Percentiles rank a stretch among this genome's conserved stretches.
Evolutionary conservation across 2,329 filamentous ascomycete genomes (phyloP).

Genomic region (Berkeleyomyces basicola): DNA sequence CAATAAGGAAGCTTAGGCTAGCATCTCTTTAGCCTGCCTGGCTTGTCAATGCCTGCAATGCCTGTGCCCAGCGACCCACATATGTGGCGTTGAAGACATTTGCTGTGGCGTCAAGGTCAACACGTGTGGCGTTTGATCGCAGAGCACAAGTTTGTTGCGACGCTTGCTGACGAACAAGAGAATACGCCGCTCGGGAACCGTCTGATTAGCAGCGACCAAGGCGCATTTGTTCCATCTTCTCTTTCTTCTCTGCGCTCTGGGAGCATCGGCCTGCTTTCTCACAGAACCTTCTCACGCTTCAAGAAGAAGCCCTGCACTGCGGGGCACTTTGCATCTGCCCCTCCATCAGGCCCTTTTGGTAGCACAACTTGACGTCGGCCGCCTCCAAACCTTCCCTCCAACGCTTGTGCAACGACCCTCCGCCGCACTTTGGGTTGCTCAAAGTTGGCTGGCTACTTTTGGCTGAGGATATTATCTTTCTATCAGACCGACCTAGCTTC

Average conservation of each 20-base stretch:
- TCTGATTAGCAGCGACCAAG: too few species aligned
- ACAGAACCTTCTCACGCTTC: neutral
- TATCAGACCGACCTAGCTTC: neutral
- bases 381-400: neutral
- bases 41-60: neutral
- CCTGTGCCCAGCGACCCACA: neutral
- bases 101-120: too few species aligned
- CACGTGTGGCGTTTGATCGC: neutral
- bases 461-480: neutral
- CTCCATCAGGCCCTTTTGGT: constrained; percentile 1
- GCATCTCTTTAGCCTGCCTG: neutral
- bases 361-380: neutral
- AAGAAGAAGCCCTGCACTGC: neutral
- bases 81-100: neutral
- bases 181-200: too few species aligned
- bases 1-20: neutral
- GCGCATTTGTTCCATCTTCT: neutral
- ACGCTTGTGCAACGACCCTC: neutral
- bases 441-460: too few species aligned
- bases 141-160: too few species aligned
- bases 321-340: constrained; percentile 10
- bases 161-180: too few species aligned
- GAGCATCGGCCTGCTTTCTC: too few species aligned
- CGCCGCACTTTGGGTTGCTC: neutral
- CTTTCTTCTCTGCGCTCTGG: neutral